These are phyloP conservation scores for Xylariales sp. DNA, from an alignment of 2,329 filamentous ascomycete genomes.

Conservation along the genomic window DNA sequence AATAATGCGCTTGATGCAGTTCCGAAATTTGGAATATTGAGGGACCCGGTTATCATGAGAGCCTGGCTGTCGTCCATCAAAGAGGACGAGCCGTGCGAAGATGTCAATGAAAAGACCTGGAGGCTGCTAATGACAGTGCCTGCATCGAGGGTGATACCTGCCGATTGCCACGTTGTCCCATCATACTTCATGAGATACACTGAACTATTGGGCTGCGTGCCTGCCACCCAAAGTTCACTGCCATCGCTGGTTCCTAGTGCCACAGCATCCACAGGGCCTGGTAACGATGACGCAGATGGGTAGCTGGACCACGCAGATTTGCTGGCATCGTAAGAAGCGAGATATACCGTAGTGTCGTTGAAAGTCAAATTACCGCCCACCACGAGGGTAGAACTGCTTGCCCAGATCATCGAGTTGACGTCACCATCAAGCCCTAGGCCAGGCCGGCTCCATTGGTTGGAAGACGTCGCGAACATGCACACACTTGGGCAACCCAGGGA, in stretches of 20 bases:
- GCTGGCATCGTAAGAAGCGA: slow-evolving; percentile 71
- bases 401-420: slow-evolving; percentile 73
- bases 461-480: slow-evolving; percentile 70
- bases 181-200: slow-evolving; percentile 81
- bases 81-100: slow-evolving; percentile 59
- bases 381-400: slow-evolving; percentile 64
- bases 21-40: slow-evolving; percentile 72
- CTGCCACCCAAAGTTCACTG: slow-evolving; percentile 77
- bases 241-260: slow-evolving; percentile 68
- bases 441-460: slow-evolving; percentile 74
- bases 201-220: slow-evolving; percentile 57
- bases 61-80: slow-evolving; percentile 64
- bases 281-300: slow-evolving; percentile 60
- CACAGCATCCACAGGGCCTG: slow-evolving; percentile 75
- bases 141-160: slow-evolving; percentile 57
- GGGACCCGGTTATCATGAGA: slow-evolving; percentile 79
- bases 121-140: slow-evolving; percentile 71
- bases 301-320: slow-evolving; percentile 62
- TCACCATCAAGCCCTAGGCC: slow-evolving; percentile 68
- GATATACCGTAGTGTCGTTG: slow-evolving; percentile 57
- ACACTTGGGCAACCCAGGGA: slow-evolving; percentile 77
- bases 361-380: slow-evolving; percentile 73
- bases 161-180: slow-evolving; percentile 63
- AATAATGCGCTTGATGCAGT: slow-evolving; percentile 82
- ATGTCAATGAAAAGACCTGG: slow-evolving; percentile 71